Percentiles rank a stretch among this genome's conserved stretches.
phyloP scores from a whole-genome alignment of 1,139 yeast genomes.

The Geotrichum histeridarum region DNA sequence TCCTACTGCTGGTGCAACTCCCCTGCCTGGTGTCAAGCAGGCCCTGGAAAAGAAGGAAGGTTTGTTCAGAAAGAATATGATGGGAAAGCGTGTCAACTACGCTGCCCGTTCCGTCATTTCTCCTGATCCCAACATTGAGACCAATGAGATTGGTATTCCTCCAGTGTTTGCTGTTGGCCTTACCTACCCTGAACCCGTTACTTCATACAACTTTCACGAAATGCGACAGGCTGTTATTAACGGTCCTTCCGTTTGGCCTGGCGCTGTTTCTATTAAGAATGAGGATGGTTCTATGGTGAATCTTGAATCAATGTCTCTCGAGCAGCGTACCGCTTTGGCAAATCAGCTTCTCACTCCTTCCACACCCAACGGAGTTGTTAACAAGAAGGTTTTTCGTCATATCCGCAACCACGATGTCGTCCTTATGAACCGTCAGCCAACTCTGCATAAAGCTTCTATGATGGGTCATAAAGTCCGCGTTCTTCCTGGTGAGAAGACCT shows the following conservation, averaged over 20 bases:
- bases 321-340: slow-evolving; percentile 94
- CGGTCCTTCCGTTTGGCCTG: slow-evolving; percentile 98
- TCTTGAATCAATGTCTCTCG: slow-evolving; percentile 80
- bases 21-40: slow-evolving; percentile 94
- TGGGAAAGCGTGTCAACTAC: slow-evolving; percentile 99
- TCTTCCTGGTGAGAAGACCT: slow-evolving; percentile 93
- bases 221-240: slow-evolving; percentile 91
- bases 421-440: slow-evolving; percentile 97
- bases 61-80: slow-evolving; percentile 96
- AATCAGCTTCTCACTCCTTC: slow-evolving; percentile 90
- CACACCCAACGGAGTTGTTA: slow-evolving; percentile 51
- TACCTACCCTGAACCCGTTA: slow-evolving; percentile 98
- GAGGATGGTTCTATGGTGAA: slow-evolving; percentile 91
- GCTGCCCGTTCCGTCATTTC: slow-evolving; percentile 99
- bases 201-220: slow-evolving; percentile 86
- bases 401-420: slow-evolving; percentile 94
- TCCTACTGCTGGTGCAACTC: slow-evolving; percentile 59
- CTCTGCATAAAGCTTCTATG: slow-evolving; percentile 98
- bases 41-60: slow-evolving; percentile 98
- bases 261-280: slow-evolving; percentile 92
- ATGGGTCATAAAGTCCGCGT: slow-evolving; percentile 99
- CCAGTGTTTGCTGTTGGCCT: slow-evolving; percentile 94
- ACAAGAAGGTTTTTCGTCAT: slow-evolving; percentile 92
- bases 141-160: slow-evolving; percentile 97
- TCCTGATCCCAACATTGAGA: slow-evolving; percentile 96